Evolutionary conservation across 31 red algal genomes (phyloP).

Genomic region (Asparagopsis taxiformis): DNA sequence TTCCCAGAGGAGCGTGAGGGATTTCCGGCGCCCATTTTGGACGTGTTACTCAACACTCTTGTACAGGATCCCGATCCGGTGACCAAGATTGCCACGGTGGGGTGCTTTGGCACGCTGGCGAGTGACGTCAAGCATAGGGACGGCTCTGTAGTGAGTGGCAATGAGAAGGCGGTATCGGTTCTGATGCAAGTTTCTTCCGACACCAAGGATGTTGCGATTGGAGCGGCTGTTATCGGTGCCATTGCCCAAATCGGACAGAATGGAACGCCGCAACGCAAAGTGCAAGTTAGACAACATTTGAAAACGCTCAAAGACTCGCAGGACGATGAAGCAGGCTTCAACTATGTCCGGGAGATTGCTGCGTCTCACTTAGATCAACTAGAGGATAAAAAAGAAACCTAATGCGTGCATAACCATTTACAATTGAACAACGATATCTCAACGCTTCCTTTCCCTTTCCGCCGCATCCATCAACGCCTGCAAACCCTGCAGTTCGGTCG

Average conservation of each 20-base stretch:
- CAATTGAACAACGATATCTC: not conserved
- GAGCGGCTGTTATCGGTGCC: constrained; percentile 43
- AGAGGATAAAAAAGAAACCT: constrained; percentile 11
- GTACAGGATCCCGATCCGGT: constrained; percentile 36
- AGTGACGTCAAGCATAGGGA: constrained; percentile 18
- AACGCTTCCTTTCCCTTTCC: not conserved
- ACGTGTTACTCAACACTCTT: constrained; percentile 23
- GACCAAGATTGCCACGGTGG: constrained; percentile 60
- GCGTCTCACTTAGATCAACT: constrained; percentile 48
- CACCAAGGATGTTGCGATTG: constrained; percentile 41
- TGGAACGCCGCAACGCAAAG: constrained; percentile 16
- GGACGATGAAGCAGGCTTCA: constrained; percentile 30
- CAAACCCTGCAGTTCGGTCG: constrained; percentile 17
- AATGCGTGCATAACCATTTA: not conserved
- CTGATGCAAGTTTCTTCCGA: constrained; percentile 12
- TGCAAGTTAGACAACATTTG: constrained; percentile 19
- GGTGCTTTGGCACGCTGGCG: constrained; percentile 48
- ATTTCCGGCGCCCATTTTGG: constrained; percentile 31
- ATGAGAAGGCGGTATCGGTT: constrained; percentile 32
- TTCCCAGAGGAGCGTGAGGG: constrained; percentile 39
- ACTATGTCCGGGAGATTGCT: constrained; percentile 49
- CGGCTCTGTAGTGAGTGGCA: constrained; percentile 4
- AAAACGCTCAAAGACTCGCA: not conserved
- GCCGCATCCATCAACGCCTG: constrained; percentile 27
- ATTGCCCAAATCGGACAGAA: constrained; percentile 53